These are phyloP conservation scores for Melampsora medusae DNA, from an alignment of 1,284 basidiomycete species.

Conservation along the genomic window DNA sequence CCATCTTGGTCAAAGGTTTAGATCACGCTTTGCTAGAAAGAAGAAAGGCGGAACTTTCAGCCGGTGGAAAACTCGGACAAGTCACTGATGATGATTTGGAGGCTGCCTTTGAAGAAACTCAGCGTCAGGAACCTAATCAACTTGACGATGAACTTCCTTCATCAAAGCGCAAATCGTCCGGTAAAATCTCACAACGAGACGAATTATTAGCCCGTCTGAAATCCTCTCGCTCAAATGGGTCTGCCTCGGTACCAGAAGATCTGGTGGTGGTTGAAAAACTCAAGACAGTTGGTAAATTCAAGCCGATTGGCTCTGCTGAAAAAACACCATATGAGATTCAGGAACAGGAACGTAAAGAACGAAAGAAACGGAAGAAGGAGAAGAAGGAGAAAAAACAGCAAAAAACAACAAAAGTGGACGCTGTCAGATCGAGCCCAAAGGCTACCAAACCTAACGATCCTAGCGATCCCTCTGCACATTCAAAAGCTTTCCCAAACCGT, in stretches of 20 bases:
- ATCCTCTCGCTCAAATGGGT: not conserved
- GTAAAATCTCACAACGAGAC: conserved; percentile 24
- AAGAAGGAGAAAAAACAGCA: conserved; percentile 39
- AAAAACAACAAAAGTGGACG: conserved; percentile 14
- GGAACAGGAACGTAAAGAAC: conserved; percentile 32
- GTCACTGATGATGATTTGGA: conserved; percentile 42
- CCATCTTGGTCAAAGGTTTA: conserved; percentile 43
- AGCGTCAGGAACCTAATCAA: conserved; percentile 6
- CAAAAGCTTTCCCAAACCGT: not conserved
- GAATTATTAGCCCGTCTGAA: conserved; percentile 38
- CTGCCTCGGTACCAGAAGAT: conserved; percentile 14
- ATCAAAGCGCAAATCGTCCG: not conserved
- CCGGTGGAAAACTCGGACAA: conserved; percentile 26
- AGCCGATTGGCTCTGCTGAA: conserved; percentile 31
- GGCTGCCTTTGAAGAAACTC: conserved; percentile 25
- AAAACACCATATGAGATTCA: conserved; percentile 7
- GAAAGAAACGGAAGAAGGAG: conserved; percentile 38
- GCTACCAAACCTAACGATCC: not conserved
- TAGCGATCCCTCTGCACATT: not conserved
- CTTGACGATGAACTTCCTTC: not conserved
- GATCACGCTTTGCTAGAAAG: conserved; percentile 44
- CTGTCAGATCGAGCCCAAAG: not conserved
- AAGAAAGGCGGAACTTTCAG: conserved; percentile 39
- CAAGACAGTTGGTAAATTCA: conserved; percentile 43
- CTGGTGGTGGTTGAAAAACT: conserved; percentile 42